Base-by-base conservation (phyloP, 768 basidiomycete genomes). In the Tremella yokohamensis region DNA sequence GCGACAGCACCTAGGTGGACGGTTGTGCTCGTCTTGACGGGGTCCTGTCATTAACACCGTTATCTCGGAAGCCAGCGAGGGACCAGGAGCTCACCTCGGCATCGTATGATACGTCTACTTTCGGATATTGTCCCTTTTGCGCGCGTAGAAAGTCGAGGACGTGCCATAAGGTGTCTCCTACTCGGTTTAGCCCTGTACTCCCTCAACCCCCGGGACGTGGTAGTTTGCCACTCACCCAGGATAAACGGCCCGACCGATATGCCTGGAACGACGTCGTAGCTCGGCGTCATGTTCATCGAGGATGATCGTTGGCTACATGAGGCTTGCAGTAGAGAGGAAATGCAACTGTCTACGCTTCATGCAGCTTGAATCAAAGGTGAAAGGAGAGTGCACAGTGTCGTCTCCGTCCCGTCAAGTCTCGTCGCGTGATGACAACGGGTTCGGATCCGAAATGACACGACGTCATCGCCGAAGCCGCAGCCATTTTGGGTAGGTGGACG, bases 81-180 rank as follows among this genome's bases (percentile, higher is more conserved):
- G 29, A 8, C 26, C 18, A 37, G 38, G 15, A 22, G n/a, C 11
- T 56, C 18, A 45, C 24, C 37, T n/a, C 16, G 11, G 29, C 29
- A 34, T 34, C 15, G 24, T 44, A 29, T 40, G 59, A 47, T 18
- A 40, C 18, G 38, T 9, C 19, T 6, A 20, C 13, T 39, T 66
- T 69, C 16, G 69, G 70, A 51, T 66, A 74, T n/a, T 45, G 20
- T 3, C 50, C 63, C 61, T 66, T 67, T 25, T 65, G 39, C 7
- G 61, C 60, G 16, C 71, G 54, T 19, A 76, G 52, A 1, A 66
- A 34, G 37, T 76, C 75, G 22, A 74, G 64, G 1, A 73, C 63
- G 37, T 66, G 63, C 75, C 73, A 74, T 9, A 76, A 58, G 11
- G 63, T 60, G 40, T 76, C 71, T 11, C 73, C 73, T 74, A 49